Base-by-base conservation (phyloP, 2,329 filamentous ascomycete genomes). In the Cercospora citrullina region DNA sequence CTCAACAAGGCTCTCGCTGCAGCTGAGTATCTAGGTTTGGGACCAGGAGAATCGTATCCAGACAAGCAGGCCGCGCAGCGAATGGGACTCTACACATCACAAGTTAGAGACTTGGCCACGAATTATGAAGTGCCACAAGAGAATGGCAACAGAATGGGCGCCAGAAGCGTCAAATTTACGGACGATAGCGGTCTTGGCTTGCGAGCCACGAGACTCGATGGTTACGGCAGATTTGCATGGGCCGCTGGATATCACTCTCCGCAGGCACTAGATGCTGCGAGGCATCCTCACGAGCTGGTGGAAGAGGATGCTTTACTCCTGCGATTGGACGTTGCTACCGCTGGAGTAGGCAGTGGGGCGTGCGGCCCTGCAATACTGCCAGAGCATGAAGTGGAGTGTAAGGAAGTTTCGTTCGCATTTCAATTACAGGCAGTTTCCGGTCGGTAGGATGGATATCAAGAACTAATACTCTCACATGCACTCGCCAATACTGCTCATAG, bases 81-180 rank as follows among this genome's bases (percentile, higher is more conserved):
- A 4, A 73, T 87, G 0, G 87, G 86, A 1, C 80, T 86, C 48
- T 87, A 81, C 77, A 75, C 74, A 0, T 72, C 76, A n/a, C 72
- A 72, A 1, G 78, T 88, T 1, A 79, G 81, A 0, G 82, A 84
- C 0, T 80, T 91, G 33, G 84, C 85, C 70, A 84, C 84, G 0
- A 80, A 82, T 1, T 91, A 90, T 74, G 89, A 91, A 23, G 86
- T 87, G 14, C 89, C 89, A 0, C 89, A 91, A 75, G 89, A 91
- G 73, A 86, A 85, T 51, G 87, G 87, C 1, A 91, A 91, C 75
- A 81, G 86, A 21, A 85, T 85, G 68, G 86, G 86, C 36, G 85
- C 85, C 0, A 80, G 85, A 10, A 90, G 87, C 85, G 78, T 90
- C 4, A 77, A 78, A 4, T 45, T 67, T 68, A 28, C 65, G 57